Conservation (phyloP, 2,329 filamentous ascomycete species). For the Fusarium odoratissimum region DNA sequence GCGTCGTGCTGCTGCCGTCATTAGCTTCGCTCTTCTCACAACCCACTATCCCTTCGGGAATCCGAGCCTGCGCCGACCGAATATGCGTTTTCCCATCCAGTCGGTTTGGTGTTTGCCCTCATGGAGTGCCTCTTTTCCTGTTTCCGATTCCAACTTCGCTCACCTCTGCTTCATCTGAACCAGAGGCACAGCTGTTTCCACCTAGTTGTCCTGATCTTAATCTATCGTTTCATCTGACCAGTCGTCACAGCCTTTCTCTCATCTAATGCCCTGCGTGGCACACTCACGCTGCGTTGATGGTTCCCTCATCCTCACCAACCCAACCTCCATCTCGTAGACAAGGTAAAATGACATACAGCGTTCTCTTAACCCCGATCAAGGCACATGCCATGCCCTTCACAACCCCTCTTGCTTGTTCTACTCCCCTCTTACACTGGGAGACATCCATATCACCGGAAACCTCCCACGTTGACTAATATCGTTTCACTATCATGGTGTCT, state of each 20-base stretch:
- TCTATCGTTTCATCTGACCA: neutral
- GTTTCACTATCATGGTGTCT: conserved; percentile 16
- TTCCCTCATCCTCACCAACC: neutral
- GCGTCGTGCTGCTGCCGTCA: conserved; percentile 4
- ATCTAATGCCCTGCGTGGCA: neutral
- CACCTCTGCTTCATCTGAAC: neutral
- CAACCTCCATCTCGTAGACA: neutral
- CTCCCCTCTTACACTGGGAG: neutral
- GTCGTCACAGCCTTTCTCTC: conserved; percentile 1
- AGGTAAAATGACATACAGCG: conserved; percentile 14
- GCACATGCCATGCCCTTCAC: neutral
- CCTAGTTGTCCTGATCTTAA: neutral
- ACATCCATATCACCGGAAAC: neutral
- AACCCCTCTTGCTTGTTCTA: neutral
- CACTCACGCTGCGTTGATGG: neutral
- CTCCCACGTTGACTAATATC: neutral
- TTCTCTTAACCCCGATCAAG: conserved; percentile 2
- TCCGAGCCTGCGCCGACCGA: conserved; percentile 34
- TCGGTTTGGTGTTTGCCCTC: conserved; percentile 10
- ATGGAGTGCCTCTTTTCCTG: neutral
- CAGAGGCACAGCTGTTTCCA: neutral
- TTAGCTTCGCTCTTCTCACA: conserved; percentile 2
- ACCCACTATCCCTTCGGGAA: conserved; percentile 26
- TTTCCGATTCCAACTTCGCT: neutral
- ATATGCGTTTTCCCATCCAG: conserved; percentile 5